These are phyloP conservation scores for Orbilia brochopaga DNA, from an alignment of 2,329 filamentous ascomycete genomes.

Conservation along the genomic window DNA sequence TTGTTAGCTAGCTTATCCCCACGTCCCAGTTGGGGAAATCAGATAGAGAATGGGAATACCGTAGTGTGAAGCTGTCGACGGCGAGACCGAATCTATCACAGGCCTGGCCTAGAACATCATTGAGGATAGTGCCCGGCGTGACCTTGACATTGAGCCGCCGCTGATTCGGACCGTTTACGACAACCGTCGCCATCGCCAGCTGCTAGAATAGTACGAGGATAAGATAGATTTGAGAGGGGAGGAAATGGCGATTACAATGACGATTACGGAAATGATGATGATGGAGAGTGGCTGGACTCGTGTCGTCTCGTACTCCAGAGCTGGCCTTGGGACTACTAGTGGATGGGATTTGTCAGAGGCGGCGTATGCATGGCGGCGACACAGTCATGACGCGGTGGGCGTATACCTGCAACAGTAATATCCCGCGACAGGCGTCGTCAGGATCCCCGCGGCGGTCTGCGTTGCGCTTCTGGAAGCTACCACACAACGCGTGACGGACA, in stretches of 20 bases:
- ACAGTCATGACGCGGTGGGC: not conserved
- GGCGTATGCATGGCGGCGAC: not conserved
- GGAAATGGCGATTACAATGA: not conserved
- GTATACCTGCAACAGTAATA: no score
- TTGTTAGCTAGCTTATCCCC: constrained; percentile 4
- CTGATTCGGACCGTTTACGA: constrained; percentile 62
- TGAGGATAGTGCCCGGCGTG: constrained; percentile 77
- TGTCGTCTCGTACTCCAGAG: no score
- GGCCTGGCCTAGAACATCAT: constrained; percentile 84
- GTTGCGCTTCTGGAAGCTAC: constrained; percentile 5
- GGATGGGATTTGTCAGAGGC: not conserved
- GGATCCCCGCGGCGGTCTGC: not conserved
- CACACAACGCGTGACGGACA: not conserved
- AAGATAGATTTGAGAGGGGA: not conserved
- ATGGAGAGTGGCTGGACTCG: not conserved
- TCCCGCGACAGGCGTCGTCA: constrained; percentile 1
- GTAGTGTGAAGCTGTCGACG: constrained; percentile 68
- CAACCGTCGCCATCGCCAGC: constrained; percentile 30
- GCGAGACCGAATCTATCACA: constrained; percentile 79
- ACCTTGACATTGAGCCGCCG: constrained; percentile 83
- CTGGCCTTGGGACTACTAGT: no score
- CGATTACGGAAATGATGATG: not conserved
- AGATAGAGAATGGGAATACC: constrained; percentile 15
- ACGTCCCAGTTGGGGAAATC: not conserved
- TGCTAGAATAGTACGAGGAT: not conserved